A percentile compares a stretch with the other conserved stretches of the same genome.
Conservation (phyloP, 2,329 filamentous ascomycete species). For the Aspergillus sp. region DNA sequence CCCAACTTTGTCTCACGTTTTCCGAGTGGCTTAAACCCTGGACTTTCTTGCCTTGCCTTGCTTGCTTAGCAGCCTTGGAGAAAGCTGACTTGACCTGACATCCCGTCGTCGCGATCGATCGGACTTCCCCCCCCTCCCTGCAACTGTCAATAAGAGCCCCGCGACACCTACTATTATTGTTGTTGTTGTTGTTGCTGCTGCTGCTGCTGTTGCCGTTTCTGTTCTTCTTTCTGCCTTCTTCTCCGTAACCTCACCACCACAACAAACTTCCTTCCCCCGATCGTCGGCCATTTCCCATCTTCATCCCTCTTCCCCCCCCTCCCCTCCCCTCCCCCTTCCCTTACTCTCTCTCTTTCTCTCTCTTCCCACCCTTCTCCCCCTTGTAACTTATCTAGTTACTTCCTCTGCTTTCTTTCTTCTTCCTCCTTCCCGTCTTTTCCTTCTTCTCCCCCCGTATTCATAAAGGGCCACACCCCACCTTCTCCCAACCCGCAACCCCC, state of each 20-base stretch:
- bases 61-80: background rate
- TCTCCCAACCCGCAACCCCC: background rate
- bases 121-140: constrained; percentile 4
- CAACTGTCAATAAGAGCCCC: constrained; percentile 30
- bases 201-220: background rate
- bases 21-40: constrained; percentile 1
- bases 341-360: background rate
- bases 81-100: background rate
- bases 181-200: background rate
- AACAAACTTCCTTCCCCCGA: constrained; percentile 11
- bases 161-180: constrained; percentile 17
- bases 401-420: constrained; percentile 5
- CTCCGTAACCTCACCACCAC: constrained; percentile 12
- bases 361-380: background rate
- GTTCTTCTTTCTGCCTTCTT: constrained; percentile 14
- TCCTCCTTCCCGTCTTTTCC: constrained; percentile 1
- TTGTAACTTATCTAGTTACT: background rate
- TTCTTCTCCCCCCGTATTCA: background rate
- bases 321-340: constrained; percentile 1
- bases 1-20: background rate
- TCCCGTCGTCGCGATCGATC: constrained; percentile 4
- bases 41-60: background rate
- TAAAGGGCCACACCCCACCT: too few species aligned
- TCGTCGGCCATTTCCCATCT: constrained; percentile 11
- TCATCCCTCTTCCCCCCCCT: background rate